Evolutionary conservation across 2,329 filamentous ascomycete genomes (phyloP).

Genomic region (Eutypella sp.): DNA sequence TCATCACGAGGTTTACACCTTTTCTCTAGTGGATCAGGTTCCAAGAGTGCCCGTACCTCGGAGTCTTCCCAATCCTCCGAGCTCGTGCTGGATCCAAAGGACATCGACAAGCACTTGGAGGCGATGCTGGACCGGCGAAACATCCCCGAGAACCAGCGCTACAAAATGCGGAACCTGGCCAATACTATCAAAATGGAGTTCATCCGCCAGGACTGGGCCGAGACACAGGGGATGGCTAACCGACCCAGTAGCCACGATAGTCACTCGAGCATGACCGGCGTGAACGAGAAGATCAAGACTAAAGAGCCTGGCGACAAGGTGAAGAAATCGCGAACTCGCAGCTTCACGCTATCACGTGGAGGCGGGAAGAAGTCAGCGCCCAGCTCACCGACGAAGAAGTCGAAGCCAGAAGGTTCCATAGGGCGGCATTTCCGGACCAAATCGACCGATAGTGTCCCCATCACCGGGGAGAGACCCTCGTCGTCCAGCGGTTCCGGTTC

Average conservation of each 20-base stretch:
- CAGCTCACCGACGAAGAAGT: conserved; percentile 67
- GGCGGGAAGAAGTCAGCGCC: conserved; percentile 51
- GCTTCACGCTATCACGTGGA: conserved; percentile 69
- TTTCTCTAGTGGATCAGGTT: conserved; percentile 33
- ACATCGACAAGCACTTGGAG: conserved; percentile 54
- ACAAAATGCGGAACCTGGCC: conserved; percentile 88
- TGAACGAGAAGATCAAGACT: conserved; percentile 30
- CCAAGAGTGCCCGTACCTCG: conserved; percentile 36
- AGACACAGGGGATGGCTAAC: conserved; percentile 50
- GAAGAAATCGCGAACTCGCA: conserved; percentile 63
- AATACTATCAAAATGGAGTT: conserved; percentile 93
- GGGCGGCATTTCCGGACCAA: conserved; percentile 65
- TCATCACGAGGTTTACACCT: conserved; percentile 39
- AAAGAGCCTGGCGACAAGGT: conserved; percentile 41
- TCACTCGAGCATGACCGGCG: conserved; percentile 31
- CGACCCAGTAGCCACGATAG: conserved; percentile 41
- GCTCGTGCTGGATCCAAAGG: conserved; percentile 43
- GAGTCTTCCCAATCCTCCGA: conserved; percentile 45
- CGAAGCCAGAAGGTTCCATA: conserved; percentile 59
- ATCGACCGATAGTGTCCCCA: conserved; percentile 64
- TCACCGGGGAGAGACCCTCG: conserved; percentile 38
- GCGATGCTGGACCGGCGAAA: conserved; percentile 77
- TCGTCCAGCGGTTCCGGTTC: conserved; percentile 42
- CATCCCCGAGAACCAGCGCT: conserved; percentile 87
- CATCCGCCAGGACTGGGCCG: conserved; percentile 80